Conservation (phyloP, 2,329 filamentous ascomycete species). For the Paecilomyces niveus region DNA sequence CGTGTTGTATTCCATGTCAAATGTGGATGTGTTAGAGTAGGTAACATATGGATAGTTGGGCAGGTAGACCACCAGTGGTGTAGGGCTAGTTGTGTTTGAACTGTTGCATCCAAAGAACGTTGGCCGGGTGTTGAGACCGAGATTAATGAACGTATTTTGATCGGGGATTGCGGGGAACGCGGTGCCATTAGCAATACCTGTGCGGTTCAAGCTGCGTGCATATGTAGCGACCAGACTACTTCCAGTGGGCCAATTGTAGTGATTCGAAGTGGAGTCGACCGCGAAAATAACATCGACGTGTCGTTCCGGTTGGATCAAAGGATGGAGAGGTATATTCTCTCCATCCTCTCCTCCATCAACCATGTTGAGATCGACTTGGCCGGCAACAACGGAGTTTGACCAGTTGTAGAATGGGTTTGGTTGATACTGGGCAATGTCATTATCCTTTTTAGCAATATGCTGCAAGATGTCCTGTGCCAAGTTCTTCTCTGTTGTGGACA, state of each 20-base stretch:
- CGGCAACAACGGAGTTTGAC: too few species aligned
- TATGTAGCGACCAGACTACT: slow-evolving; percentile 69
- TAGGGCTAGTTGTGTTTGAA: slow-evolving; percentile 50
- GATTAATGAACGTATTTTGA: slow-evolving; percentile 69
- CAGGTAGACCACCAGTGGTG: slow-evolving; percentile 76
- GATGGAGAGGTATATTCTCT: slow-evolving; percentile 73
- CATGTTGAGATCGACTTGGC: slow-evolving; percentile 48
- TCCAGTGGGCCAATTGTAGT: slow-evolving; percentile 66
- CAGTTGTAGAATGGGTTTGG: slow-evolving; percentile 70
- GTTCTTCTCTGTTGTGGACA: slow-evolving; percentile 46
- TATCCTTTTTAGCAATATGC: slow-evolving; percentile 50
- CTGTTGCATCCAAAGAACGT: slow-evolving; percentile 75
- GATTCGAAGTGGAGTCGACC: slow-evolving; percentile 68
- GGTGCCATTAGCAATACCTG: slow-evolving; percentile 57
- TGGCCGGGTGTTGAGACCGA: slow-evolving; percentile 65
- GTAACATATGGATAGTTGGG: slow-evolving; percentile 77
- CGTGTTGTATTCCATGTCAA: slow-evolving; percentile 57
- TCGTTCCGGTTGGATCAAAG: slow-evolving; percentile 64
- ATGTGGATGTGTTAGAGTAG: slow-evolving; percentile 74
- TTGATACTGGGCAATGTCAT: slow-evolving; percentile 67
- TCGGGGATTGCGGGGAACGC: slow-evolving; percentile 67
- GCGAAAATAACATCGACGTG: slow-evolving; percentile 75
- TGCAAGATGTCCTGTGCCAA: slow-evolving; percentile 45
- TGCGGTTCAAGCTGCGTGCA: slow-evolving; percentile 52
- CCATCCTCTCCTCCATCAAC: slow-evolving; percentile 73